Base-by-base conservation (phyloP, 371 early-diverging fungal genomes). In the Syncephalis plumigaleata region DNA sequence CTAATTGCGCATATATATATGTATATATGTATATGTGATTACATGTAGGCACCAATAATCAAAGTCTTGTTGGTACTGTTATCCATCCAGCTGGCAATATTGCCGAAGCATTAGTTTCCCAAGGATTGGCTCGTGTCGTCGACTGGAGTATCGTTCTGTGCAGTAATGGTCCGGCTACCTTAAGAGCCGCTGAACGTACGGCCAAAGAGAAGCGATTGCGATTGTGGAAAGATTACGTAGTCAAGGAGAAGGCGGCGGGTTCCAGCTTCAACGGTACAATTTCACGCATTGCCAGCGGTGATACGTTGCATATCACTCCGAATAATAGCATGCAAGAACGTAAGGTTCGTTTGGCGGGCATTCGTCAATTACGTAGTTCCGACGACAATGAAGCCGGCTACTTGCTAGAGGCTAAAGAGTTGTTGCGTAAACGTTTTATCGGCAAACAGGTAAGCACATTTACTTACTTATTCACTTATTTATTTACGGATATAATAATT, bases 61-160 rank as follows among this genome's bases (percentile, higher is more conserved):
- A 73, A 43, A 71, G 65, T 50, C 83, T 96, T 55, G 69, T 81
- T 31, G 94, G 87, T 18, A 56, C 80, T 3, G 62, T 96, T 3
- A 58, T 70, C 18, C 87, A 85, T 62, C 87, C 92, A 20, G 79
- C 73, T 20, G 94, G 95, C 42, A 90, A 90, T 55, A 96, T 96
- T 61, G 77, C 88, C 31, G 92, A 93, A 60, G 75, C 79, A 15
- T 63, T 96, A 36, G 63, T 96, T 13, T 53, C 70, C 13, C 77
- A 73, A 53, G 92, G 91, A 15, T 68, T 85, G 39, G 97, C 91
- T 20, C 84, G 79, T 48, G 80, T 88, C 36, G 82, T 81, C 15
- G 93, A 92, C 50, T 84, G 89, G 88, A 81, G 82, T 48, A 74
- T 83, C 25, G 68, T 81, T 2, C 53, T 79, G 46, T 77, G 84